These are phyloP conservation scores for Rhodotorula glutinis DNA, from an alignment of 1,284 basidiomycete genomes.

Conservation along the genomic window DNA sequence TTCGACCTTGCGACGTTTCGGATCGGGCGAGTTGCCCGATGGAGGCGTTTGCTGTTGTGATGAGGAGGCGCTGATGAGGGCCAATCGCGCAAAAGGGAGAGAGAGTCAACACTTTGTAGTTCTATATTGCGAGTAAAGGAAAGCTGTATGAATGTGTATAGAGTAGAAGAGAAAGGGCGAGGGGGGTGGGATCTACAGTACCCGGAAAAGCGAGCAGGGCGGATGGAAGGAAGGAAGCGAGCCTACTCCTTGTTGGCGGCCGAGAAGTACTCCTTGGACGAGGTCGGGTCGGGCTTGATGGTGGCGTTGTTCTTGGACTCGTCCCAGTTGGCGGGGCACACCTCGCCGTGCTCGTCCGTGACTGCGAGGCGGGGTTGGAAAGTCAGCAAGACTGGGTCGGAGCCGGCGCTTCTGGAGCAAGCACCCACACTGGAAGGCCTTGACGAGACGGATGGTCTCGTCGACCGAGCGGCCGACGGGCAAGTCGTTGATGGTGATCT, in stretches of 20 bases:
- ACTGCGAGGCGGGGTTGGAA: slow-evolving; percentile 40
- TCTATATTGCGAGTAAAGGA: neutral
- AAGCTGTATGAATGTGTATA: neutral
- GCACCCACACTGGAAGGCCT: slow-evolving; percentile 77
- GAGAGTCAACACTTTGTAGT: neutral
- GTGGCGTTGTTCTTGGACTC: slow-evolving; percentile 43
- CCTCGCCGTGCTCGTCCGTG: slow-evolving; percentile 71
- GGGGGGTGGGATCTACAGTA: slow-evolving; percentile 2
- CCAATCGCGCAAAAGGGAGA: neutral
- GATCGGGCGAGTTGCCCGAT: neutral
- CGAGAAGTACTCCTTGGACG: slow-evolving; percentile 14
- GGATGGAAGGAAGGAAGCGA: neutral
- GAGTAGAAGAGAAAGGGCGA: neutral
- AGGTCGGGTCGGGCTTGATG: slow-evolving; percentile 14
- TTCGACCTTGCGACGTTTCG: slow-evolving; percentile 4
- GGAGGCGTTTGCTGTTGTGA: neutral
- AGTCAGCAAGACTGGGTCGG: too few relatives aligned
- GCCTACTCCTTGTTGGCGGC: slow-evolving; percentile 5
- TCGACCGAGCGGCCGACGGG: slow-evolving; percentile 87
- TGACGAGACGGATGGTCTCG: slow-evolving; percentile 79
- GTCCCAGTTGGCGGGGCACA: slow-evolving; percentile 79
- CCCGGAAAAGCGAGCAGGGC: neutral
- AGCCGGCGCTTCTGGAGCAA: too few relatives aligned
- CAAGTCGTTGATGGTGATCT: slow-evolving; percentile 82
- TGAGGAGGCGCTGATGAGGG: neutral